phyloP scores from a whole-genome alignment of 2,329 filamentous ascomycete species.

The Aureobasidium uvarum region DNA sequence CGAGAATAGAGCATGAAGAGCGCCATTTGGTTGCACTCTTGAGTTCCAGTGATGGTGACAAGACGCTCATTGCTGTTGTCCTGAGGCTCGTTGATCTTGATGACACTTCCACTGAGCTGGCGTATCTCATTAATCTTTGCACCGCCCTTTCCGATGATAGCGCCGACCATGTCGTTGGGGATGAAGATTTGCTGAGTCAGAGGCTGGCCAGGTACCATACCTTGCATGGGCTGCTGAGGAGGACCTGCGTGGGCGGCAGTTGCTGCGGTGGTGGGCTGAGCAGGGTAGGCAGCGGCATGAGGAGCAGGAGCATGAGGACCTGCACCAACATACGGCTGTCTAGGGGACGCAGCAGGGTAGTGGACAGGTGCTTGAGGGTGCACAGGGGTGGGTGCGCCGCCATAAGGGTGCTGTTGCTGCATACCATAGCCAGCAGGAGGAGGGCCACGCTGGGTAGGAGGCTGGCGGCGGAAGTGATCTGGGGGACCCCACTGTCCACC shows the following conservation, averaged over 20 bases:
- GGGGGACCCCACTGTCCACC: constrained; percentile 90
- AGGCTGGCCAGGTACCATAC: constrained; percentile 73
- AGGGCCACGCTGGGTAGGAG: constrained; percentile 72
- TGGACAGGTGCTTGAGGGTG: constrained; percentile 65
- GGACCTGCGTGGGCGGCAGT: constrained; percentile 61
- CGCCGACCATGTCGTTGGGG: constrained; percentile 98
- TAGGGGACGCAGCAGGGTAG: constrained; percentile 66
- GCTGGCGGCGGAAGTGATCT: constrained; percentile 77
- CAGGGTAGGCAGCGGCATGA: constrained; percentile 62
- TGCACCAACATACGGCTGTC: constrained; percentile 72
- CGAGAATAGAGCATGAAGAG: constrained; percentile 98
- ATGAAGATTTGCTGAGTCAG: constrained; percentile 99
- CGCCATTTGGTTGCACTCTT: constrained; percentile 99
- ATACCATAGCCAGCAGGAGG: constrained; percentile 56
- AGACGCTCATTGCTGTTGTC: constrained; percentile 98
- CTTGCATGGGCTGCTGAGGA: constrained; percentile 71
- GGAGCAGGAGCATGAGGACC: constrained; percentile 75
- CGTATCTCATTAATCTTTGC: constrained; percentile 99
- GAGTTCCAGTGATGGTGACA: constrained; percentile 95
- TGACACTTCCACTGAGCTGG: constrained; percentile 93
- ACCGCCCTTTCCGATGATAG: constrained; percentile 97
- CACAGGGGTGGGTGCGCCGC: constrained; percentile 51
- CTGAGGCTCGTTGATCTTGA: constrained; percentile 99
- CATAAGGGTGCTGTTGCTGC: constrained; percentile 63
- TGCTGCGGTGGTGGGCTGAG: constrained; percentile 45